Evolutionary conservation across 1,284 basidiomycete genomes (phyloP), one percentile per base, ranked within the genome.

Genomic region (Acaromyces ingoldii): DNA sequence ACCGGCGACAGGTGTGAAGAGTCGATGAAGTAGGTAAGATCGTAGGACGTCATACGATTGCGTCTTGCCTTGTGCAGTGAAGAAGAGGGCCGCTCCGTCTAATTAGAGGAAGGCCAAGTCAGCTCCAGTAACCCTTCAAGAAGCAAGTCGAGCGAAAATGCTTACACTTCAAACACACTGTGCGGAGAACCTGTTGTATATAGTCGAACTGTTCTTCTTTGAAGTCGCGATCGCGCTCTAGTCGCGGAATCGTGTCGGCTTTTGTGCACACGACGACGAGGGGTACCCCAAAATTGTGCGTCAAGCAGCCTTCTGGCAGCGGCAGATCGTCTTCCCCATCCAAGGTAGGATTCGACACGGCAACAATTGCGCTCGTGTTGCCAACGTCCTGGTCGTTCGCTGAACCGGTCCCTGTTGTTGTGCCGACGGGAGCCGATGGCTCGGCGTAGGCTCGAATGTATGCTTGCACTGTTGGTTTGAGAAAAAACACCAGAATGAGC

Each of bases 11-110:
- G 86, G 84, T 40, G 83, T 81, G 74, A 95, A 96, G 6, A 96
- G 81, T 22, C 88, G 79, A 76, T 97, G 91, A 5, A 96, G 78
- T 17, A 87, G 80, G 70, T 96, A 91, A 57, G 90, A 84, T n/a
- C 91, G 82, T 29, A 98, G 80, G 1, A 85, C 80, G 49, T 84
- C 82, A 45, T 91, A 81, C 0, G 88, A 90, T n/a, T 82, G 73
- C 2, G 91, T 88, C 42, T 86, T 82, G 2, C 76, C 72, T 5
- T 83, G 85, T 0, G 91, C 89, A 0, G 91, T 91, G 70, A 92
- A 96, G 76, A 96, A 93, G 38, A 98, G 77, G 0, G 84, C 83
- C 0, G 93, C 91, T 21, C 95, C 95, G 72, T 96, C 91, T 91
- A 58, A 33, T 5, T 0, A 19, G 13, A 40, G 17, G 25, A 48